Percentiles rank a stretch among this genome's conserved stretches.
Conservation (phyloP, 345 rosid species). For the Raphanus sativus region DNA sequence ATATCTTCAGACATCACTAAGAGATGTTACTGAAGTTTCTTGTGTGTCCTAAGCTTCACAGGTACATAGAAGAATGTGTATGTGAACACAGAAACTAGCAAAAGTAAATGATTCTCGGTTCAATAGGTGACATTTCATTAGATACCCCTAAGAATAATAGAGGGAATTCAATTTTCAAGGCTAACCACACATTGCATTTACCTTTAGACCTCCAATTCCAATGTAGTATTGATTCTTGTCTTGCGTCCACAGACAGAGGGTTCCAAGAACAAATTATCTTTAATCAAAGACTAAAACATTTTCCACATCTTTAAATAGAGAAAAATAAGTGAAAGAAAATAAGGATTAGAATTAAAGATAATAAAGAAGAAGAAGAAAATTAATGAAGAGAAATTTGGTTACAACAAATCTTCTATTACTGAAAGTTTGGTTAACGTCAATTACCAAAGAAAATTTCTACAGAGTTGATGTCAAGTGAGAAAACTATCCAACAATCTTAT, state of each 20-base stretch:
- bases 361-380: background rate
- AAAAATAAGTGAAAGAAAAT: background rate
- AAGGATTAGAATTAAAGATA: background rate
- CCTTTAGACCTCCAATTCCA: constrained; percentile 29
- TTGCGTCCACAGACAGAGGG: constrained; percentile 1
- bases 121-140: constrained; percentile 22
- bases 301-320: background rate
- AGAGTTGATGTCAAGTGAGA: constrained; percentile 22
- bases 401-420: constrained; percentile 8
- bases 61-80: constrained; percentile 22
- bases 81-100: constrained; percentile 12
- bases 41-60: constrained; percentile 21
- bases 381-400: constrained; percentile 15
- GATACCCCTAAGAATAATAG: constrained; percentile 1
- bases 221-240: background rate
- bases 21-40: constrained; percentile 30
- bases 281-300: constrained; percentile 1
- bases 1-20: constrained; percentile 48
- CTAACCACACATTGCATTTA: constrained; percentile 34
- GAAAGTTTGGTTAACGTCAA: constrained; percentile 33
- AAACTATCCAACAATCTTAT: constrained; percentile 1
- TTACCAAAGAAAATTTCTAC: constrained; percentile 1
- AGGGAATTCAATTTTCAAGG: constrained; percentile 15
- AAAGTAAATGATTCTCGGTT: constrained; percentile 29
- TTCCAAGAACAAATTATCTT: background rate